phyloP scores from a whole-genome alignment of 345 rosid species.

The Acer negundo region DNA sequence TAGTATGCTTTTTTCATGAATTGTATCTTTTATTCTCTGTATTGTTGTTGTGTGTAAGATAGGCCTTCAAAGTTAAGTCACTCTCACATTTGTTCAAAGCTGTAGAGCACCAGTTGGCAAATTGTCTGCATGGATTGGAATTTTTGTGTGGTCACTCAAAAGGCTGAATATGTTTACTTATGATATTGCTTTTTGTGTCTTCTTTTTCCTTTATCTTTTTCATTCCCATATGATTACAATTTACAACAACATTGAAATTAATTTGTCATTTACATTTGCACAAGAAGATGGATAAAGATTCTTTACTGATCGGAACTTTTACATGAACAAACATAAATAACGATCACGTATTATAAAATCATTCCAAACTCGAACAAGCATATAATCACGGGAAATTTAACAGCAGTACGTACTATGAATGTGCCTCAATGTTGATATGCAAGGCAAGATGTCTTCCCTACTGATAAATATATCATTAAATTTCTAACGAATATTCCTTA shows the following conservation, averaged over 20 bases:
- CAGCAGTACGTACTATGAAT: background rate
- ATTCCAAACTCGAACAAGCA: too few species aligned
- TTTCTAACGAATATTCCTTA: background rate
- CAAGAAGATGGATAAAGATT: too few species aligned
- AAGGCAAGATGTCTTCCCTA: background rate
- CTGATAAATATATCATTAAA: background rate
- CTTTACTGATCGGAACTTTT: too few species aligned
- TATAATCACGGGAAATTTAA: background rate
- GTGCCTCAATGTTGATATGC: background rate
- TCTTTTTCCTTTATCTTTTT: background rate
- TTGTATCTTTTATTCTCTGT: conserved; percentile 9
- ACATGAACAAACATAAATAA: background rate
- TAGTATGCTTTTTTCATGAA: conserved; percentile 15
- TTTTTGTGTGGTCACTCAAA: conserved; percentile 11
- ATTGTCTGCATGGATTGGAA: background rate
- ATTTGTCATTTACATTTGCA: too few species aligned
- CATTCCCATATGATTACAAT: too few species aligned
- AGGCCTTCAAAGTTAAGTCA: conserved; percentile 22
- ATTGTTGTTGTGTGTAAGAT: conserved; percentile 7
- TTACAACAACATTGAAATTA: too few species aligned
- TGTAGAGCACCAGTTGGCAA: conserved; percentile 22
- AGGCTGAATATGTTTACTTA: conserved; percentile 6
- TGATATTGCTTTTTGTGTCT: background rate
- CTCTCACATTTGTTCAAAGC: conserved; percentile 18
- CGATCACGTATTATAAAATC: background rate